Evolutionary conservation across 1,139 yeast genomes (phyloP), one percentile per base, ranked within the genome.

Genomic region (Saccharomyces hybrid): DNA sequence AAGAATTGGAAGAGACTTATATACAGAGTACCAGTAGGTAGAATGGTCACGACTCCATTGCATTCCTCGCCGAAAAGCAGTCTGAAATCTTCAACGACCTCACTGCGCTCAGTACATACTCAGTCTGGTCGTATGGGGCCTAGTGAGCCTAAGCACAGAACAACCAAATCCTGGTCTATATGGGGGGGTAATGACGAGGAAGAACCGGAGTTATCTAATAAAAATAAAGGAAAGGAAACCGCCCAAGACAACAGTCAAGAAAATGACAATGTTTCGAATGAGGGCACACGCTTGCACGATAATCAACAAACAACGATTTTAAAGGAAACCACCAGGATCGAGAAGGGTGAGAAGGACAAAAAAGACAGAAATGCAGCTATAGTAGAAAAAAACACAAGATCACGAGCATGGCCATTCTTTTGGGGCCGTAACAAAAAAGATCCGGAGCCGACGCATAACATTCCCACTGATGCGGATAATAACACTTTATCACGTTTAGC

Each of bases 321-420:
- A 4, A 20, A 16, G 9, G 44, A 38, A 38, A 38, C 44, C 5
- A 9, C 25, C 26, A 30, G 41, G 11, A 41, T 27, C 13, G 30
- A 30, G 23, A 25, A 25, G 48, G 38, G 14, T 14, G 20, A n/a
- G 23, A 26, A 9, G n/a, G 13, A 23, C 13, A 23, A 41, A 13
- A 14, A 5, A n/a, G 16, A 26, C 11, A 13, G 13, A 16, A 38
- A 14, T 14, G 5, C 25, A 8, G 3, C 47, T 14, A 46, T n/a
- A 14, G 32, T 31, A 23, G 52, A 50, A 38, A 11, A 2, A 9
- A 20, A 23, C 0, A 50, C 49, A 9, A 55, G 55, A 31, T 56
- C 56, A 27, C 53, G 61, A 41, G 51, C 63, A 2, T 66, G 70
- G 70, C 61, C 66, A 5, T 64, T 68, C 50, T 68, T 70, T 70